phyloP scores from a whole-genome alignment of 2,329 filamentous ascomycete genomes.

The Teratosphaeriaceae sp. region DNA sequence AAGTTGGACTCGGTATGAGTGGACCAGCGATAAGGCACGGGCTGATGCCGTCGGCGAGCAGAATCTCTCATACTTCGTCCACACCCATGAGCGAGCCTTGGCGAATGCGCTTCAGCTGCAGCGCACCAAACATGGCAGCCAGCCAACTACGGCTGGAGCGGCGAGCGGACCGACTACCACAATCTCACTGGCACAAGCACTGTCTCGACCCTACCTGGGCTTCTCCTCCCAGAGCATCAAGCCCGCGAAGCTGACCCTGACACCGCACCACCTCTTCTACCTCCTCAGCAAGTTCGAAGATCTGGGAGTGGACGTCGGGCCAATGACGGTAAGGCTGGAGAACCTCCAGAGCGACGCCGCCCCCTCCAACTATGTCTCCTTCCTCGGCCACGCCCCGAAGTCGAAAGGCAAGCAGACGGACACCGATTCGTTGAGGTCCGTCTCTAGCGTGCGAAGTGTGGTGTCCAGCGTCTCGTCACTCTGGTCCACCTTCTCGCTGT shows the following conservation, averaged over 20 bases:
- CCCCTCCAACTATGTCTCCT: slow-evolving; percentile 91
- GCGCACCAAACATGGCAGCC: slow-evolving; percentile 54
- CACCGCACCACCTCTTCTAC: slow-evolving; percentile 95
- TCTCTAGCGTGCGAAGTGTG: slow-evolving; percentile 93
- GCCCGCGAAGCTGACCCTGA: slow-evolving; percentile 84
- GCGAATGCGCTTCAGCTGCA: slow-evolving; percentile 90
- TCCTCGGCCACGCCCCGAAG: slow-evolving; percentile 75
- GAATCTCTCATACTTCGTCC: slow-evolving; percentile 94
- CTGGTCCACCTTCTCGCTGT: slow-evolving; percentile 83
- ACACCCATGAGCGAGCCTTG: slow-evolving; percentile 92
- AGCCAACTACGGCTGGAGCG: slow-evolving; percentile 29
- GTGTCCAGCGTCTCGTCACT: slow-evolving; percentile 95
- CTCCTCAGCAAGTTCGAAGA: slow-evolving; percentile 89
- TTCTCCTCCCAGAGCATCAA: slow-evolving; percentile 83
- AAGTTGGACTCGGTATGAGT: no score
- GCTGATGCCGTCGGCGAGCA: slow-evolving; percentile 32
- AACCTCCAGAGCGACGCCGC: slow-evolving; percentile 85
- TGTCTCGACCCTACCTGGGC: slow-evolving; percentile 77
- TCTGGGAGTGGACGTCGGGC: slow-evolving; percentile 79
- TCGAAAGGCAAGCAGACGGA: slow-evolving; percentile 75
- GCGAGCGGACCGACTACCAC: slow-evolving; percentile 55
- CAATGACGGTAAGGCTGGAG: slow-evolving; percentile 93
- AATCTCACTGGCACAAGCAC: slow-evolving; percentile 70
- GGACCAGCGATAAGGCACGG: background rate
- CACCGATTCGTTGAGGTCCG: slow-evolving; percentile 85